These are phyloP conservation scores for Isabelozyma pseudorhagii DNA, from an alignment of 805 yeast species.

Conservation along the genomic window DNA sequence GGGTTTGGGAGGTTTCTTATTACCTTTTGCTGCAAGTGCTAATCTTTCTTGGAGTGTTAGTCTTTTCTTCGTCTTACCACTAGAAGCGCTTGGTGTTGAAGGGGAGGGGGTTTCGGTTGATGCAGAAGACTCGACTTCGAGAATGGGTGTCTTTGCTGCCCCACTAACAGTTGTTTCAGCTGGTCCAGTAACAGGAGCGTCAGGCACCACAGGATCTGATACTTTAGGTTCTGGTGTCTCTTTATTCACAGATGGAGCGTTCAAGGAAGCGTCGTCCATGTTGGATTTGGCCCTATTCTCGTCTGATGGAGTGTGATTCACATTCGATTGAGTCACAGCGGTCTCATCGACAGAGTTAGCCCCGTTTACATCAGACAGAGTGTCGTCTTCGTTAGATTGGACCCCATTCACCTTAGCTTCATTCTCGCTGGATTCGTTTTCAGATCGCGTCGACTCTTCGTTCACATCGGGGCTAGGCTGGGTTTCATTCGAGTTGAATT, in stretches of 20 bases:
- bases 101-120: neutral
- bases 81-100: neutral
- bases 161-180: neutral
- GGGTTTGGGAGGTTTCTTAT: slow-evolving; percentile 19
- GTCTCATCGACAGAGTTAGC: neutral
- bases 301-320: neutral
- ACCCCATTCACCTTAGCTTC: no score
- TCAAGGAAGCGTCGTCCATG: neutral
- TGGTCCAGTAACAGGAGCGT: no score
- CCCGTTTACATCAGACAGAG: neutral
- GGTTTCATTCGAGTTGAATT: no score
- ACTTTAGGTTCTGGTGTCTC: neutral
- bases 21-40: slow-evolving; percentile 70
- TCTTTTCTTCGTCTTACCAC: slow-evolving; percentile 46
- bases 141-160: neutral
- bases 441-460: no score
- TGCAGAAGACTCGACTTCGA: neutral
- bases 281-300: neutral
- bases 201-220: neutral
- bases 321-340: no score
- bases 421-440: no score
- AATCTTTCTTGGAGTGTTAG: slow-evolving; percentile 81
- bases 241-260: neutral
- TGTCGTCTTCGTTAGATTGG: no score
- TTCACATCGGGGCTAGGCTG: no score